phyloP scores from a whole-genome alignment of 2,329 filamentous ascomycete species.

The Penicillium hordei region DNA sequence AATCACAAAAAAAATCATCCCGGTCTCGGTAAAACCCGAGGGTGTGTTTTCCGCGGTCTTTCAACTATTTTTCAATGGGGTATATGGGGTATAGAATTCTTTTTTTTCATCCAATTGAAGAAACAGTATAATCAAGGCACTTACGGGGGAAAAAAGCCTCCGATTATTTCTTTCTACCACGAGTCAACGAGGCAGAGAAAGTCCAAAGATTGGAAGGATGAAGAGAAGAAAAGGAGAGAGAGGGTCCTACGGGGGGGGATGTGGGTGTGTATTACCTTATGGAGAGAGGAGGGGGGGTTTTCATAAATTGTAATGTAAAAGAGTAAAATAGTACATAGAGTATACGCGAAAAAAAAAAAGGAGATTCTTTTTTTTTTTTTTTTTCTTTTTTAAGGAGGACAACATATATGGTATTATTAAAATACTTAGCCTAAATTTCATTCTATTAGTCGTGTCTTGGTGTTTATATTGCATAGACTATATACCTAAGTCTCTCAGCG shows the following conservation, averaged over 20 bases:
- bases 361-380: background rate
- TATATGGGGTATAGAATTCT: background rate
- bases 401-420: background rate
- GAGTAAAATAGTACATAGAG: background rate
- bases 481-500: background rate
- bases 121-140: constrained; percentile 6
- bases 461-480: background rate
- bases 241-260: constrained; percentile 19
- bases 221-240: constrained; percentile 20
- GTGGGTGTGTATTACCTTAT: constrained; percentile 18
- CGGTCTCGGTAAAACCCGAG: background rate
- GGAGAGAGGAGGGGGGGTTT: constrained; percentile 16
- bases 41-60: background rate
- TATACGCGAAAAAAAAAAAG: background rate
- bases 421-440: no score
- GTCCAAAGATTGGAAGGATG: constrained; percentile 12
- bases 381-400: background rate
- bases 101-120: background rate
- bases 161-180: constrained; percentile 33
- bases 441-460: background rate
- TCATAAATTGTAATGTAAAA: constrained; percentile 2
- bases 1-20: background rate
- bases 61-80: background rate
- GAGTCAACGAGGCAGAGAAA: constrained; percentile 35
- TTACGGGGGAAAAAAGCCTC: constrained; percentile 31